A percentile compares a stretch with the other conserved stretches of the same genome.
Evolutionary conservation across 306 rosid genomes (phyloP).

Genomic region (Senna siamea): DNA sequence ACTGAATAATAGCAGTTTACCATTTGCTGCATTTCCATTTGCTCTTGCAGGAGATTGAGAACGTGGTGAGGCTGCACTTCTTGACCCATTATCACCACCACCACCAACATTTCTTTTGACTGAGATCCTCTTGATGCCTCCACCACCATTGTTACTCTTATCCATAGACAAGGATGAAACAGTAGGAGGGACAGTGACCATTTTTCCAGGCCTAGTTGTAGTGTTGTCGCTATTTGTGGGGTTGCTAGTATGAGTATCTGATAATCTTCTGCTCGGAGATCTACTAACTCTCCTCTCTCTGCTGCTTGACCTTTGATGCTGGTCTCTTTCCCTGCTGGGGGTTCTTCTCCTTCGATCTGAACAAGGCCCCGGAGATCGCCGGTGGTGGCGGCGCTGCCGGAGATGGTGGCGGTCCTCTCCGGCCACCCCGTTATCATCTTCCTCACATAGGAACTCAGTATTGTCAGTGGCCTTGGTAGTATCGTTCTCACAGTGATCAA

Average conservation of each 20-base stretch:
- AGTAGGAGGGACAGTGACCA: conserved; percentile 91
- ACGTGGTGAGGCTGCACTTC: conserved; percentile 74
- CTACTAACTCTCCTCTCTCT: conserved; percentile 81
- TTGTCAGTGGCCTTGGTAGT: too few relatives aligned
- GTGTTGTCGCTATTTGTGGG: background rate
- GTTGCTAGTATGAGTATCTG: conserved; percentile 44
- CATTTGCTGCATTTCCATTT: conserved; percentile 43
- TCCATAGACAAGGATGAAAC: conserved; percentile 77
- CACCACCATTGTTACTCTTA: conserved; percentile 67
- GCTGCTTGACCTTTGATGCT: conserved; percentile 68
- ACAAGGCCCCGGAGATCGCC: conserved; percentile 57
- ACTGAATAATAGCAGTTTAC: conserved; percentile 20
- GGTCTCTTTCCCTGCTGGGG: conserved; percentile 87
- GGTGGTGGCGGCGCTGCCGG: conserved; percentile 54
- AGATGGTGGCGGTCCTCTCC: conserved; percentile 45
- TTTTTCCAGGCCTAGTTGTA: conserved; percentile 67
- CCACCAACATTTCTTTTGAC: conserved; percentile 80
- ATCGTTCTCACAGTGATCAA: too few relatives aligned
- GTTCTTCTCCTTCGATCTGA: conserved; percentile 81
- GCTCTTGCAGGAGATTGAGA: conserved; percentile 74
- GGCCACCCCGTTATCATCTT: conserved; percentile 27
- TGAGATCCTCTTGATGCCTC: conserved; percentile 55
- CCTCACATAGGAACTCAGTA: conserved; percentile 41
- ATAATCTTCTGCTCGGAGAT: conserved; percentile 81
- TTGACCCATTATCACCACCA: too few relatives aligned